These are phyloP conservation scores for Teunomyces lycoperdinae DNA, from an alignment of 805 yeast species.

Conservation along the genomic window DNA sequence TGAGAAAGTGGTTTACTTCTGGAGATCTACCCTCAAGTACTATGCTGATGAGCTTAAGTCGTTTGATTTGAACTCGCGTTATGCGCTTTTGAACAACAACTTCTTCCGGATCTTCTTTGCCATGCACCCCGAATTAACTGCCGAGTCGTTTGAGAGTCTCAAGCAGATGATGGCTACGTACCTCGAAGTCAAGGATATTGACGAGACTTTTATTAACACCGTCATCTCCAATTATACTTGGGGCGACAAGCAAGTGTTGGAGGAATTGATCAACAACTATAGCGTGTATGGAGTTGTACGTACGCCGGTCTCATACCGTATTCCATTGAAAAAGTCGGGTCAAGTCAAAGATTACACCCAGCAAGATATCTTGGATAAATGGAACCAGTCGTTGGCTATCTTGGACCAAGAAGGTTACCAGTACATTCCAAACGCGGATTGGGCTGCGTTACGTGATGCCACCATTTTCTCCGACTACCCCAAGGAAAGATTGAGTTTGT, in stretches of 20 bases:
- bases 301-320: slow-evolving; percentile 70
- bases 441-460: slow-evolving; percentile 81
- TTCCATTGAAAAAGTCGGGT: slow-evolving; percentile 70
- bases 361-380: slow-evolving; percentile 52
- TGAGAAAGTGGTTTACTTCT: slow-evolving; percentile 55
- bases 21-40: slow-evolving; percentile 59
- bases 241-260: slow-evolving; percentile 64
- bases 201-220: slow-evolving; percentile 81
- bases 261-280: slow-evolving; percentile 61
- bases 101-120: slow-evolving; percentile 69
- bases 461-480: slow-evolving; percentile 49
- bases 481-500: slow-evolving; percentile 49
- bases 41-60: slow-evolving; percentile 41
- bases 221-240: slow-evolving; percentile 65
- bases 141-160: slow-evolving; percentile 56
- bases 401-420: slow-evolving; percentile 51
- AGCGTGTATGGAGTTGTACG: slow-evolving; percentile 53
- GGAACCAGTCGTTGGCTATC: slow-evolving; percentile 48
- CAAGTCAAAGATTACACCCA: slow-evolving; percentile 50
- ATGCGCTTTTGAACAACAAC: slow-evolving; percentile 67
- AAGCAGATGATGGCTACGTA: slow-evolving; percentile 56
- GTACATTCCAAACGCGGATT: slow-evolving; percentile 78
- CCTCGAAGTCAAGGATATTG: slow-evolving; percentile 55
- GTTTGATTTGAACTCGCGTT: slow-evolving; percentile 63
- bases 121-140: slow-evolving; percentile 48